phyloP scores from a whole-genome alignment of 1,284 basidiomycete genomes.

The Waitea zeae region DNA sequence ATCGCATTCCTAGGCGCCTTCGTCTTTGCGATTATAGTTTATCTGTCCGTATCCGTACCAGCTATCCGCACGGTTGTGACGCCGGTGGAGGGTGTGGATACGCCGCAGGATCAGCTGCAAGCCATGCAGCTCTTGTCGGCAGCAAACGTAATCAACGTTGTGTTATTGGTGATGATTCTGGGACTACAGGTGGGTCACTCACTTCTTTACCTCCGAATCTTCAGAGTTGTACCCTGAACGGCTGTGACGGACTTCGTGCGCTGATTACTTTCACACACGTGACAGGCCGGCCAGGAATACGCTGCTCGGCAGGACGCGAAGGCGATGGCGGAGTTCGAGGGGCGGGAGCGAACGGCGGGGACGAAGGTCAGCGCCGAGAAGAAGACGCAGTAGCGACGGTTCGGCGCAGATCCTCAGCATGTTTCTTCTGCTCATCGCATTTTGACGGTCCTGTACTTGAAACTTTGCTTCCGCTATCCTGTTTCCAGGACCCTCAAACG shows the following conservation, averaged over 20 bases:
- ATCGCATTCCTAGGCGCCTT: slow-evolving; percentile 35
- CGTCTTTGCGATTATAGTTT: slow-evolving; percentile 59
- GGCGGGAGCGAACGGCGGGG: slow-evolving; percentile 9
- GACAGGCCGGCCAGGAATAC: slow-evolving; percentile 75
- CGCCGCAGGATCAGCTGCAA: slow-evolving; percentile 47
- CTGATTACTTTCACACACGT: slow-evolving; percentile 10
- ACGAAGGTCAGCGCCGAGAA: slow-evolving; percentile 5
- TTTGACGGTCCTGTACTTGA: too few relatives aligned
- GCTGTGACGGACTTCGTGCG: not conserved
- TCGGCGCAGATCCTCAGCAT: too few relatives aligned
- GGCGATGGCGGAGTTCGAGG: slow-evolving; percentile 31
- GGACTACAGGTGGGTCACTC: slow-evolving; percentile 46
- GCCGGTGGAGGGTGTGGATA: slow-evolving; percentile 35
- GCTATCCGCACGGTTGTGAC: slow-evolving; percentile 54
- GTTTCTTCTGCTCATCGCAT: too few relatives aligned
- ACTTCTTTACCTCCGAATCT: too few relatives aligned
- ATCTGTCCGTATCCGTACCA: slow-evolving; percentile 66
- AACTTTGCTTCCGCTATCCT: too few relatives aligned
- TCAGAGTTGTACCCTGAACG: too few relatives aligned
- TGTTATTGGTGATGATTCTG: slow-evolving; percentile 46
- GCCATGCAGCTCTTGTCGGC: slow-evolving; percentile 69
- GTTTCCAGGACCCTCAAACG: too few relatives aligned
- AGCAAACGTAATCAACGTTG: slow-evolving; percentile 68
- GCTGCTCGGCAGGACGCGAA: slow-evolving; percentile 50
- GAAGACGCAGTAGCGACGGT: slow-evolving; percentile 2